Evolutionary conservation across 176 grass and related monocot genomes (phyloP).

Genomic region (Phragmites australis): DNA sequence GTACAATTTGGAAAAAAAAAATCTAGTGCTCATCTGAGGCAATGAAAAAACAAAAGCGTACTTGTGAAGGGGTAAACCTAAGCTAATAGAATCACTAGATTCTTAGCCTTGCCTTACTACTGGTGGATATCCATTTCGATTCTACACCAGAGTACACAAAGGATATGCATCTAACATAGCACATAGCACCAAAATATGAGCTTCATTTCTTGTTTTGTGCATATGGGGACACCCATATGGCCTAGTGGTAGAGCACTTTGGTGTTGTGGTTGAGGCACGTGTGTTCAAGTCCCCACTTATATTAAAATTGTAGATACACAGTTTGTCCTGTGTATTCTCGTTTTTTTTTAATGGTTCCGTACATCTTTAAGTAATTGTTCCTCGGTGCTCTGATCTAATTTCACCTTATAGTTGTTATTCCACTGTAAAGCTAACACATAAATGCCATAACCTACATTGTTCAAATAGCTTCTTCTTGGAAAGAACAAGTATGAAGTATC

Average conservation of each 20-base stretch:
- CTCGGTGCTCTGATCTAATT: not conserved
- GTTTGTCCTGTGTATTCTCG: no score
- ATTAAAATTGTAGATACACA: not conserved
- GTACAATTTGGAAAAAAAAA: not conserved
- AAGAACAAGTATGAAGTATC: slow-evolving; percentile 5
- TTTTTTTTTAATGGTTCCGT: not conserved
- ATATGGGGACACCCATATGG: not conserved
- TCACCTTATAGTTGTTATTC: not conserved
- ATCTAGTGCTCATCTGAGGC: not conserved
- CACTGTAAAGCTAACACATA: slow-evolving; percentile 24
- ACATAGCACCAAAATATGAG: not conserved
- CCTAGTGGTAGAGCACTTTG: not conserved
- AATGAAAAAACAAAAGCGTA: not conserved
- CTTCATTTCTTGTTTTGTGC: not conserved
- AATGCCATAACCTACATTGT: slow-evolving; percentile 1
- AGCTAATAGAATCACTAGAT: not conserved
- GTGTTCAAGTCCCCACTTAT: not conserved
- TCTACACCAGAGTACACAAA: not conserved
- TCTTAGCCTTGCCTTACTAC: slow-evolving; percentile 22
- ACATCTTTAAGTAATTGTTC: not conserved
- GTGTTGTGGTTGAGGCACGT: not conserved
- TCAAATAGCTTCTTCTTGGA: slow-evolving; percentile 26
- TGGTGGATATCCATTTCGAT: not conserved
- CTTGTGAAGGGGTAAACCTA: not conserved
- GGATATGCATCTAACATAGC: not conserved